Evolutionary conservation across 352 stramenopile species (phyloP).

Genomic region (Elongisporangium prolatum): DNA sequence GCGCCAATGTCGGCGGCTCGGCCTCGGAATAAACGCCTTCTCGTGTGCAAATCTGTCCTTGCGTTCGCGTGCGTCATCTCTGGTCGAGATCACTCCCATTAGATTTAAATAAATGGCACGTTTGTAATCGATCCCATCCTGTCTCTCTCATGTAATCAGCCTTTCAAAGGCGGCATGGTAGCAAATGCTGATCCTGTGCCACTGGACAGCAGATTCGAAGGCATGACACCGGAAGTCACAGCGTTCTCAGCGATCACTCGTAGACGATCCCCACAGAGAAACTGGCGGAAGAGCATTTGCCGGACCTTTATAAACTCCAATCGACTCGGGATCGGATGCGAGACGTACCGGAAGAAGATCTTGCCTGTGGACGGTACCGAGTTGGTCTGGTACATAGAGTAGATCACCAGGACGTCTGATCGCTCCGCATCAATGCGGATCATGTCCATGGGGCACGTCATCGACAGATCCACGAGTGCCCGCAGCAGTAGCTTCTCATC

Average conservation of each 20-base stretch:
- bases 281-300: conserved; percentile 43
- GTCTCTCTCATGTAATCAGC: neutral
- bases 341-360: conserved; percentile 65
- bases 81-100: neutral
- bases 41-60: neutral
- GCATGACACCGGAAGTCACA: neutral
- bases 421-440: conserved; percentile 65
- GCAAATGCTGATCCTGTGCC: neutral
- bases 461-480: conserved; percentile 59
- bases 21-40: neutral
- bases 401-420: conserved; percentile 62
- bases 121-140: neutral
- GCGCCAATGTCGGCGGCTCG: neutral
- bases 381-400: conserved; percentile 78
- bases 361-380: conserved; percentile 36
- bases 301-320: conserved; percentile 39
- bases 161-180: neutral
- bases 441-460: conserved; percentile 58
- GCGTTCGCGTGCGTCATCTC: neutral
- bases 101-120: neutral
- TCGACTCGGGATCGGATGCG: conserved; percentile 28
- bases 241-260: conserved; percentile 17
- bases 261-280: conserved; percentile 47
- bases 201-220: neutral
- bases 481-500: conserved; percentile 61